Evolutionary conservation across 768 basidiomycete species (phyloP).

Genomic region (Tricholomella constricta): DNA sequence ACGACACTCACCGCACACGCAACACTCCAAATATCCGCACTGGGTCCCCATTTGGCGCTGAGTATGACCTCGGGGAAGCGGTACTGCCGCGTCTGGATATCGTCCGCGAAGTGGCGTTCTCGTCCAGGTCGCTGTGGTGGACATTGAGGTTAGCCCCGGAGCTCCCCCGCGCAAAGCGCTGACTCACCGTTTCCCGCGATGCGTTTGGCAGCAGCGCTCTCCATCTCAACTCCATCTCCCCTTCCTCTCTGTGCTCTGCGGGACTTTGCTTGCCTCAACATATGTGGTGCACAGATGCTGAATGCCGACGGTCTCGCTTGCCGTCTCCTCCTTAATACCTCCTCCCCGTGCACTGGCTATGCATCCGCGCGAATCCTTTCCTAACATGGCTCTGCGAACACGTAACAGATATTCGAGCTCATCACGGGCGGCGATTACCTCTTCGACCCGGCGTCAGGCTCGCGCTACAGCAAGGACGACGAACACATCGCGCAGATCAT

Average conservation of each 20-base stretch:
- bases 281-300: no score
- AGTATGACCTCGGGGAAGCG: constrained; percentile 97
- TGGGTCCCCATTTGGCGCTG: constrained; percentile 93
- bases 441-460: constrained; percentile 84
- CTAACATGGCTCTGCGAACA: no score
- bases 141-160: not conserved
- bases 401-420: constrained; percentile 86
- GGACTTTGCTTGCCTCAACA: no score
- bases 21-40: constrained; percentile 96
- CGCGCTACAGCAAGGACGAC: constrained; percentile 88
- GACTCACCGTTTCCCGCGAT: constrained; percentile 91
- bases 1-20: constrained; percentile 77
- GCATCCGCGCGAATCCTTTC: no score
- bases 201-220: constrained; percentile 46
- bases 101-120: constrained; percentile 99
- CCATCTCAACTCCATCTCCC: no score
- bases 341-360: no score
- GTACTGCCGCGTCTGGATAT: constrained; percentile 97
- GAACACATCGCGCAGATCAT: constrained; percentile 97
- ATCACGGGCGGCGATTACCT: constrained; percentile 89
- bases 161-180: not conserved
- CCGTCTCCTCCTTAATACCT: no score
- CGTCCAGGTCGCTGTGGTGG: constrained; percentile 72
- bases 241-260: constrained; percentile 32
- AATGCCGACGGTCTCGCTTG: no score